Percentiles rank a stretch among this genome's conserved stretches.
Conservation (phyloP, 2,329 filamentous ascomycete species). For the Dactylonectria macrodidyma region DNA sequence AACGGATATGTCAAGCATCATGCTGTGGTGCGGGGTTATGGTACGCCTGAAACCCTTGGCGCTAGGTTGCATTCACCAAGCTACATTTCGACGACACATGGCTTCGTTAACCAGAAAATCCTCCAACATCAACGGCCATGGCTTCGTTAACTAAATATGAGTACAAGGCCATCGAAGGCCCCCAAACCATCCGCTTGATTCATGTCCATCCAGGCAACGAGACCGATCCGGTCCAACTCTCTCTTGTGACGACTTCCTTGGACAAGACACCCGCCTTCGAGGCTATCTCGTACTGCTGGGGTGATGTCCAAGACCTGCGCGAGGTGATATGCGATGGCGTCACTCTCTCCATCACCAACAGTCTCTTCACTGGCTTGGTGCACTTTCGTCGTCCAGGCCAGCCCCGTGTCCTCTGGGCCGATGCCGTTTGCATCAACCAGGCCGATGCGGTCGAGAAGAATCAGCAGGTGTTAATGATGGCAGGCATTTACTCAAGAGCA, state of each 20-base stretch:
- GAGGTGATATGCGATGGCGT: not conserved
- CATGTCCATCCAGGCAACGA: not conserved
- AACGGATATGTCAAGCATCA: no score
- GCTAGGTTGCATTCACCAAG: no score
- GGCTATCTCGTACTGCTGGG: conserved; percentile 16
- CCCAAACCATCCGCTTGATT: not conserved
- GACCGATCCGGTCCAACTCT: not conserved
- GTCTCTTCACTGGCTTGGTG: conserved; percentile 3
- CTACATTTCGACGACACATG: no score
- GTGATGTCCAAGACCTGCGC: not conserved
- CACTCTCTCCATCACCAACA: not conserved
- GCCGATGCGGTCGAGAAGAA: conserved; percentile 10
- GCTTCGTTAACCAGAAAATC: no score
- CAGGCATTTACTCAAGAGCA: not conserved
- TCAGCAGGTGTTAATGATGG: conserved; percentile 17
- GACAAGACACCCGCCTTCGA: not conserved
- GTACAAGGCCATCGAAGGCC: not conserved
- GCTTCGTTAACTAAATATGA: not conserved
- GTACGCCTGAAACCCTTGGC: no score
- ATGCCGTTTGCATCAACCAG: conserved; percentile 23
- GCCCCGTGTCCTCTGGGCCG: conserved; percentile 13
- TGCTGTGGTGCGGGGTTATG: no score
- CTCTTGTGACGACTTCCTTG: not conserved
- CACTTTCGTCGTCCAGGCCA: not conserved
- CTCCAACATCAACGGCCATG: not conserved